Evolutionary conservation across 345 rosid genomes (phyloP).

Genomic region (Boechera divaricarpa): DNA sequence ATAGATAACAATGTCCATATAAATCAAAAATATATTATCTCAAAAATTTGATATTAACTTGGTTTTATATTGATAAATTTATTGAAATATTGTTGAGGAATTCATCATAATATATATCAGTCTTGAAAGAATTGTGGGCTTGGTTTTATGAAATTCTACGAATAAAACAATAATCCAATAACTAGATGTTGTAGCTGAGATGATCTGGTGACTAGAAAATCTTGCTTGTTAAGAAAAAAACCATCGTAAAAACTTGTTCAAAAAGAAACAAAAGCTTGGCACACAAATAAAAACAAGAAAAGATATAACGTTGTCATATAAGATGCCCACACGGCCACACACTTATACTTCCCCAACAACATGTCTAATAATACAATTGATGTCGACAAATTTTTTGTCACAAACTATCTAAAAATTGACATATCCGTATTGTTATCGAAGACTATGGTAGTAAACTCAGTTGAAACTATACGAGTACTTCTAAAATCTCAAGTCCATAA

Average conservation of each 20-base stretch:
- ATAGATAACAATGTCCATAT: not conserved
- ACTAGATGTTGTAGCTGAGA: not conserved
- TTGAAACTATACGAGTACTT: conserved; percentile 1
- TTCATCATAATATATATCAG: not conserved
- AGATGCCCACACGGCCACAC: not conserved
- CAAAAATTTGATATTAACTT: not conserved
- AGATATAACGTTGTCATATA: not conserved
- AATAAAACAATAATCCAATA: not conserved
- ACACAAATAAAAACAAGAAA: not conserved
- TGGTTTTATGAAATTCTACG: not conserved
- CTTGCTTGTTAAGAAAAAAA: not conserved
- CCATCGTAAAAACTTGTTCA: not conserved
- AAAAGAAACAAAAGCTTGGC: not conserved
- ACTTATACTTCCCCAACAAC: not conserved
- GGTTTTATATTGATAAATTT: not conserved
- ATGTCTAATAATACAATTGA: not conserved
- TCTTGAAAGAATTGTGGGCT: not conserved
- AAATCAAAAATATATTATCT: not conserved
- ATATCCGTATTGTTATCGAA: not conserved
- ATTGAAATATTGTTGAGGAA: not conserved
- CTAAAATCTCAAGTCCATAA: conserved; percentile 11
- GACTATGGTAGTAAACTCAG: not conserved
- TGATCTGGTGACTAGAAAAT: not conserved
- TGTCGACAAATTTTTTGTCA: not conserved
- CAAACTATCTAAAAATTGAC: not conserved